A percentile compares a stretch with the other conserved stretches of the same genome.
These are phyloP conservation scores for Sugiyamaella castrensis DNA, from an alignment of 1,139 yeast species.

Conservation along the genomic window DNA sequence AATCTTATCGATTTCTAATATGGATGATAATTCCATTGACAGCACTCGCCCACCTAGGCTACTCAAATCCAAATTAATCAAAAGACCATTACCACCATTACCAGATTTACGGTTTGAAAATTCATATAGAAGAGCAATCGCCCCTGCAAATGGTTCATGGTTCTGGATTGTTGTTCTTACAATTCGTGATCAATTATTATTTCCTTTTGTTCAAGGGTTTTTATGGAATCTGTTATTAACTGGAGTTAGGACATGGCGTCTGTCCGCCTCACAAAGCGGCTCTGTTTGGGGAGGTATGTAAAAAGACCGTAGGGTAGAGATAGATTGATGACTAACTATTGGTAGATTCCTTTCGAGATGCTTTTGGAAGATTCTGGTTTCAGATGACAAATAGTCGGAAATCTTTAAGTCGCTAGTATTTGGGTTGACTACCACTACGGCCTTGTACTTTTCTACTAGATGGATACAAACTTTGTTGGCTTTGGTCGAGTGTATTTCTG, in stretches of 20 bases:
- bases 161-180: conserved; percentile 31
- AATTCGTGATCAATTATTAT: conserved; percentile 38
- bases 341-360: no score
- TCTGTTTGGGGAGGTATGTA: conserved; percentile 33
- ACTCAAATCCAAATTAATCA: conserved; percentile 2
- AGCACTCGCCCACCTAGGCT: conserved; percentile 2
- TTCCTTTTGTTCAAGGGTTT: conserved; percentile 51
- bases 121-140: conserved; percentile 32
- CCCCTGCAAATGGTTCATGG: conserved; percentile 34
- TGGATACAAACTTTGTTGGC: no score
- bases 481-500: no score
- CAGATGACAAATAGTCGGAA: no score
- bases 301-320: no score
- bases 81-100: conserved; percentile 15
- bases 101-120: conserved; percentile 38
- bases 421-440: no score
- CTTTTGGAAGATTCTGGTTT: no score
- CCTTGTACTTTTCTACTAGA: no score
- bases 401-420: no score
- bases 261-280: conserved; percentile 25
- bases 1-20: conserved; percentile 8
- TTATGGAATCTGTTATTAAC: conserved; percentile 45
- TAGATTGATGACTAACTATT: not conserved
- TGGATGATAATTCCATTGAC: conserved; percentile 6
- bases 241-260: conserved; percentile 43